Evolutionary conservation across 192 early-diverging fungal genomes (phyloP), one percentile per base, ranked within the genome.

Genomic region (Diversispora epigaea): DNA sequence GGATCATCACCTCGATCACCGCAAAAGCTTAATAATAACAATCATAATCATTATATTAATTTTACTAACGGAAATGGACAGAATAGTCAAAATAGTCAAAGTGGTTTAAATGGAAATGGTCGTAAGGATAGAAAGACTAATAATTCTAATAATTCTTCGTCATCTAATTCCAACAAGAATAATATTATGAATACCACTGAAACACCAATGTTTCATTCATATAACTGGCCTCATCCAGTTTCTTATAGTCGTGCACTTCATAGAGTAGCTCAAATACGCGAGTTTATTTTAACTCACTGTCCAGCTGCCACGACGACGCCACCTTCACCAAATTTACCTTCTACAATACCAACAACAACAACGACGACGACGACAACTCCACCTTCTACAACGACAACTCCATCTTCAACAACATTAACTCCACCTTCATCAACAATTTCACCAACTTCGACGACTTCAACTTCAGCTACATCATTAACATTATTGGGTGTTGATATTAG

Each of bases 251-350:
- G 61, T 15, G 61, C 61, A 12, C 14, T 63, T 15, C 25, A 41
- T 63, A 12, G 61, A 17, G 40, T 63, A 40, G 40, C 32, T 41
- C 61, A 63, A 43, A 63, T 63, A 17, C 61, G 61, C 2, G 61
- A 63, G 40, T 63, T 63, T 63, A 63, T 63, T 43, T n/a, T 63
- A 40, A 63, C 61, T 17, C 61, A 63, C 39, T 63, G 61, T 63
- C 61, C 61, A 0, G 40, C 25, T 17, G 61, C 61, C 4, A 40
- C 22, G 4, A 32, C 25, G 25, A 32, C 25, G 0, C 2, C 2
- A 32, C 25, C 25, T 32, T 32, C 25, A 32, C 25, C 25, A 32
- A 32, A 0, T 32, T 32, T 32, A 32, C 25, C 25, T 32, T 32
- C 25, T 32, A 32, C 25, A 32, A 32, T 2, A 32, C 25, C 25